Conservation (phyloP, 352 stramenopile species). For the Peronospora destructor region DNA sequence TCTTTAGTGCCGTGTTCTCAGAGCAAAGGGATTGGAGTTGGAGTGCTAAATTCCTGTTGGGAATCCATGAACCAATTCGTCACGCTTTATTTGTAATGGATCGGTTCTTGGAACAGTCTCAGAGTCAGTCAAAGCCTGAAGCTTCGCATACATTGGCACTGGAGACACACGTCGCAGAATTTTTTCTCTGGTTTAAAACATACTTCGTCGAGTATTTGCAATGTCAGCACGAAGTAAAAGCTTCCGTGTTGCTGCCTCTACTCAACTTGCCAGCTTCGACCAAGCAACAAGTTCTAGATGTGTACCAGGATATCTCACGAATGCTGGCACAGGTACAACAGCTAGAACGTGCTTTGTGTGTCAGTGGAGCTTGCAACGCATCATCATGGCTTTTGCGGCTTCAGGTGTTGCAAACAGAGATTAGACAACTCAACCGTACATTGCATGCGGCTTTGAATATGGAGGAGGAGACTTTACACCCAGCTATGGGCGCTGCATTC, state of each 20-base stretch:
- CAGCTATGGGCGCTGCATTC: constrained; percentile 56
- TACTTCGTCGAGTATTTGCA: constrained; percentile 72
- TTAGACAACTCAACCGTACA: constrained; percentile 61
- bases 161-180: constrained; percentile 45
- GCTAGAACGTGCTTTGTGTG: constrained; percentile 44
- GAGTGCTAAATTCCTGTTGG: constrained; percentile 62
- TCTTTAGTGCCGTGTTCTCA: constrained; percentile 64
- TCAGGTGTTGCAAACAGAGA: constrained; percentile 54
- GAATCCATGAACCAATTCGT: constrained; percentile 69
- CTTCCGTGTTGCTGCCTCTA: constrained; percentile 47
- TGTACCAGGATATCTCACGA: constrained; percentile 60
- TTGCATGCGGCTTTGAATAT: constrained; percentile 65
- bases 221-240: constrained; percentile 63
- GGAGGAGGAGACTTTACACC: constrained; percentile 59
- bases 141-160: constrained; percentile 27
- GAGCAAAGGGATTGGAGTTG: constrained; percentile 56
- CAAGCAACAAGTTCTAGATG: constrained; percentile 54
- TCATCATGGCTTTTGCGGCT: constrained; percentile 54
- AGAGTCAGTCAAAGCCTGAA: constrained; percentile 30
- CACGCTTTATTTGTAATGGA: constrained; percentile 81
- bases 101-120: constrained; percentile 61
- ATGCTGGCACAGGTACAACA: constrained; percentile 53
- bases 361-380: constrained; percentile 34
- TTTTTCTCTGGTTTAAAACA: constrained; percentile 73
- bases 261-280: constrained; percentile 44